These are phyloP conservation scores for Maudiozyma bulderi DNA, from an alignment of 805 yeast species.

Conservation along the genomic window DNA sequence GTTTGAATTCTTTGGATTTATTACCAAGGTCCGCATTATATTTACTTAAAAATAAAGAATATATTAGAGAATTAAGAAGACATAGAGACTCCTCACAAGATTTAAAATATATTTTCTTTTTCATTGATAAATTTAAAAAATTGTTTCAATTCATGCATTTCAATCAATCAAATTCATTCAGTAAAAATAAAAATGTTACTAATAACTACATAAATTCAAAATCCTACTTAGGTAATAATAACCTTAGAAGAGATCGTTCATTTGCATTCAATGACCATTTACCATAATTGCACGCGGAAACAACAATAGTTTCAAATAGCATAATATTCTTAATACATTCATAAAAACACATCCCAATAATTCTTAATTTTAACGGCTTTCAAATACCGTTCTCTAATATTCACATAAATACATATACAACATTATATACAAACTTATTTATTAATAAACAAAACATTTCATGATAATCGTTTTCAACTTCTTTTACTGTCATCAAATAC, in stretches of 20 bases:
- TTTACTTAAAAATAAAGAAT: constrained; percentile 1
- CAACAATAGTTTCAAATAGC: too few species aligned
- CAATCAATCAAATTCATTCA: neutral
- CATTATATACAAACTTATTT: too few species aligned
- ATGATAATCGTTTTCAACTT: too few species aligned
- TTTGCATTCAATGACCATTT: neutral
- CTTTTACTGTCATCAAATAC: too few species aligned
- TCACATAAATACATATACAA: too few species aligned
- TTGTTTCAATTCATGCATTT: neutral
- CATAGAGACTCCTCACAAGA: constrained; percentile 12
- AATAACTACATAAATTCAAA: neutral
- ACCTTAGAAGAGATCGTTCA: neutral
- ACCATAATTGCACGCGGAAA: neutral
- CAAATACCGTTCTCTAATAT: too few species aligned
- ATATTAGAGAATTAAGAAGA: constrained; percentile 11
- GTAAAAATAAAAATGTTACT: too few species aligned
- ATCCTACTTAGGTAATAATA: neutral
- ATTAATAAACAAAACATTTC: too few species aligned
- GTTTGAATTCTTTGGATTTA: constrained; percentile 45
- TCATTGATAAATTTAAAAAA: neutral
- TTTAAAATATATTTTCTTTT: neutral
- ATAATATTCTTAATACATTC: too few species aligned
- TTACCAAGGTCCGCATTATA: constrained; percentile 60
- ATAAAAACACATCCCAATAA: too few species aligned
- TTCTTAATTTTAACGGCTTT: too few species aligned